Evolutionary conservation across 2,329 filamentous ascomycete species (phyloP).

Genomic region (Colletotrichum cordylinicola): DNA sequence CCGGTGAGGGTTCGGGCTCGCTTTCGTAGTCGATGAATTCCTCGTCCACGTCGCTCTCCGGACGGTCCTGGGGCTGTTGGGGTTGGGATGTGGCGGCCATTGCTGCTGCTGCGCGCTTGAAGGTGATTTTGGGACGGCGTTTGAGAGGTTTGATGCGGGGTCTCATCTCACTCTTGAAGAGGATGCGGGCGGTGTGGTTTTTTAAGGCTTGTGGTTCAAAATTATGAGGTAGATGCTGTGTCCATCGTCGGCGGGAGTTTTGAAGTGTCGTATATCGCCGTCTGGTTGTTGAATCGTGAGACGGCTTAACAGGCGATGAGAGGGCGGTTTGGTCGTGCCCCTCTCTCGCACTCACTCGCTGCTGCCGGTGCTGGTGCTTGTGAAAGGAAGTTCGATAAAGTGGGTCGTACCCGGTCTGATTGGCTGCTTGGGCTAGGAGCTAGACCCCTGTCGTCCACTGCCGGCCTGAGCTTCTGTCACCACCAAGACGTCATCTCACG

Average conservation of each 20-base stretch:
- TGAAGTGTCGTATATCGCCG: background rate
- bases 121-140: conserved; percentile 37
- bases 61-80: background rate
- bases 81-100: conserved; percentile 12
- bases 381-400: conserved; percentile 6
- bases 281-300: background rate
- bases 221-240: background rate
- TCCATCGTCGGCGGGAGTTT: background rate
- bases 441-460: background rate
- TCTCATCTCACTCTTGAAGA: conserved; percentile 20
- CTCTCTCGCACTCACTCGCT: background rate
- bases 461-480: background rate
- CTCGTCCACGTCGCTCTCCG: conserved; percentile 15
- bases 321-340: background rate
- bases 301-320: background rate
- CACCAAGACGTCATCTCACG: background rate
- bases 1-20: background rate
- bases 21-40: conserved; percentile 20
- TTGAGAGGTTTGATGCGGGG: conserved; percentile 23
- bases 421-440: background rate
- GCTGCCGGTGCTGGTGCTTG: background rate
- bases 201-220: background rate
- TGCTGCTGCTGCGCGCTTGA: conserved; percentile 27
- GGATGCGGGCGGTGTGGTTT: background rate
- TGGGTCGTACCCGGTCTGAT: background rate